Evolutionary conservation across 805 yeast genomes (phyloP).

Genomic region (Teunomyces aglyptinius): DNA sequence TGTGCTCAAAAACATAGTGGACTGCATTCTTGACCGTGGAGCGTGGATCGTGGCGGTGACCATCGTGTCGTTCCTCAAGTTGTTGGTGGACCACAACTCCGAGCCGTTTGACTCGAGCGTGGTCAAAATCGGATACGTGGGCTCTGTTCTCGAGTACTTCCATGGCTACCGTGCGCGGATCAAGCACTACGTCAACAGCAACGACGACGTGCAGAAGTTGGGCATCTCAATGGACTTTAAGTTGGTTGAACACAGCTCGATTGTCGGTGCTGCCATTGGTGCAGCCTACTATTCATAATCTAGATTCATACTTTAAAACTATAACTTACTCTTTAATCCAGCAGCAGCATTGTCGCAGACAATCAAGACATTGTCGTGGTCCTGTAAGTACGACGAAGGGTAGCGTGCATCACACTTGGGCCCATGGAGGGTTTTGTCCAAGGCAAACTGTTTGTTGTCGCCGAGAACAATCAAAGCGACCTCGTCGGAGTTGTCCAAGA

Average conservation of each 20-base stretch:
- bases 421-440: constrained; percentile 44
- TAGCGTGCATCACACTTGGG: constrained; percentile 34
- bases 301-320: constrained; percentile 5
- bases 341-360: constrained; percentile 51
- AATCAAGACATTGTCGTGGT: constrained; percentile 43
- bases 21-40: constrained; percentile 43
- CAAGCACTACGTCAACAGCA: constrained; percentile 18
- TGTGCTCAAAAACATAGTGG: constrained; percentile 30
- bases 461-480: constrained; percentile 54
- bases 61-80: constrained; percentile 37
- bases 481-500: constrained; percentile 54
- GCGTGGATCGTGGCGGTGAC: constrained; percentile 43
- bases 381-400: constrained; percentile 52
- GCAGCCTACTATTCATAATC: constrained; percentile 31
- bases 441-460: constrained; percentile 43
- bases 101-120: constrained; percentile 12
- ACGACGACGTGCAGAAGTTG: constrained; percentile 21
- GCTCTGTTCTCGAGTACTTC: constrained; percentile 50
- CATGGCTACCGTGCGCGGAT: constrained; percentile 33
- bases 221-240: constrained; percentile 36
- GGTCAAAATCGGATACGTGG: constrained; percentile 47
- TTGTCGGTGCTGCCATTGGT: constrained; percentile 55
- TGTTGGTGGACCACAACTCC: constrained; percentile 20
- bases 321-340: constrained; percentile 35
- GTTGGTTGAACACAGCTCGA: constrained; percentile 45